A percentile compares a stretch with the other conserved stretches of the same genome.
Evolutionary conservation across 2,329 filamentous ascomycete species (phyloP).

Genomic region (Chaetomium strumarium): DNA sequence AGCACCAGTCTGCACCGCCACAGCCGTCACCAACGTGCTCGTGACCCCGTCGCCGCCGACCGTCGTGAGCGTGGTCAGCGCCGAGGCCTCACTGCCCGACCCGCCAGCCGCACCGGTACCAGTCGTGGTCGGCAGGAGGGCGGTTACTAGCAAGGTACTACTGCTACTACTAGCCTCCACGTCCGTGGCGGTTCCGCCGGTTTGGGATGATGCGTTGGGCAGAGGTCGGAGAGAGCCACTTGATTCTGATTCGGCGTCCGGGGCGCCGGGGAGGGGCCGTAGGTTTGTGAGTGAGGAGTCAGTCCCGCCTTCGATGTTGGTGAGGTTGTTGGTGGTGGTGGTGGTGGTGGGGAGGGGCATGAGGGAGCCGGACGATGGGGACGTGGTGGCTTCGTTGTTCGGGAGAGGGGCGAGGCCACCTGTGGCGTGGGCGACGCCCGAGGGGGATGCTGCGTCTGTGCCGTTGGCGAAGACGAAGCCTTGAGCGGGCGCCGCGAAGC

Average conservation of each 20-base stretch:
- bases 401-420: background rate
- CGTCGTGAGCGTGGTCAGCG: constrained; percentile 11
- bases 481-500: background rate
- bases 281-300: background rate
- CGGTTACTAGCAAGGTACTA: background rate
- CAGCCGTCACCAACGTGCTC: constrained; percentile 6
- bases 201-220: background rate
- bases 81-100: background rate
- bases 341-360: background rate
- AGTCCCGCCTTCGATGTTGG: background rate
- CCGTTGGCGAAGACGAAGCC: constrained; percentile 10
- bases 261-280: background rate
- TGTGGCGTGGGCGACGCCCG: constrained; percentile 1
- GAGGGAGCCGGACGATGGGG: background rate
- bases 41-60: constrained; percentile 7
- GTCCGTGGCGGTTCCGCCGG: background rate
- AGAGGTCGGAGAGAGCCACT: background rate
- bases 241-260: background rate
- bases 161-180: background rate
- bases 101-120: background rate
- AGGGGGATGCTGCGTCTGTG: background rate
- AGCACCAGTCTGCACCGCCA: constrained; percentile 6
- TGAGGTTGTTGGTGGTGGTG: background rate
- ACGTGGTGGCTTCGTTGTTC: background rate
- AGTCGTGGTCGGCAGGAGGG: background rate